Base-by-base conservation (phyloP, 139 green algal genomes). In the Pleodorina starrii region DNA sequence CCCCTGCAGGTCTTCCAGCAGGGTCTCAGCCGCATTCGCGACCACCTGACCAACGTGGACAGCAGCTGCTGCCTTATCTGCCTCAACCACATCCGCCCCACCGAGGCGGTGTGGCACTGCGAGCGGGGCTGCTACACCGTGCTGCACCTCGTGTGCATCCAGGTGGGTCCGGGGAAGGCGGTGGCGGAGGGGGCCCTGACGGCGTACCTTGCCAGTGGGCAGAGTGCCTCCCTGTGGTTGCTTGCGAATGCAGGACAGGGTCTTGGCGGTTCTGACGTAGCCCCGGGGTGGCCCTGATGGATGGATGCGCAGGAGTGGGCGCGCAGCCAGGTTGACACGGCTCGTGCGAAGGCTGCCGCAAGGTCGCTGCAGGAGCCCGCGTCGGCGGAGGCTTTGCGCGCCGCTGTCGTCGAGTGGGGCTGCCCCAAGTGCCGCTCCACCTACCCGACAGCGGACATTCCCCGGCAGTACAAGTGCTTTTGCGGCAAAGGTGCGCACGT, bases 361-460 rank as follows among this genome's bases (percentile, higher is more conserved):
- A 25, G 80, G 35, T 78, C 68, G 40, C 36, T 19, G 54, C 29
- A 54, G n/a, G 86, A 88, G 79, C 83, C 74, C 16, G 76, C 82
- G 0, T 90, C 90, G 3, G 85, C 77, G 25, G 86, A 68, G 0
- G 88, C 77, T 35, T 83, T 59, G 5, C 42, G 60, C 48, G 17
- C 86, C 79, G 10, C 36, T 14, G 75, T 89, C 23, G 74, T 90
- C 0, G 89, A 90, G n/a, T 98, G 96, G 96, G 94, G 74, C 77
- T 98, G 96, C 85, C 96, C 96, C n/a, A 98, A 97, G 91, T 98
- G 96, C 88, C 90, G 95, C 25, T 85, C 75, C 84, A 89, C 75
- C 21, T 97, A 97, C 87, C 35, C 68, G 11, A 36, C 83, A 0
- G 27, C 51, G 12, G 76, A 87, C 21, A 84, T 97, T 16, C 96